Conservation (phyloP, 2,329 filamentous ascomycete species). For the Ascochyta koolunga region DNA sequence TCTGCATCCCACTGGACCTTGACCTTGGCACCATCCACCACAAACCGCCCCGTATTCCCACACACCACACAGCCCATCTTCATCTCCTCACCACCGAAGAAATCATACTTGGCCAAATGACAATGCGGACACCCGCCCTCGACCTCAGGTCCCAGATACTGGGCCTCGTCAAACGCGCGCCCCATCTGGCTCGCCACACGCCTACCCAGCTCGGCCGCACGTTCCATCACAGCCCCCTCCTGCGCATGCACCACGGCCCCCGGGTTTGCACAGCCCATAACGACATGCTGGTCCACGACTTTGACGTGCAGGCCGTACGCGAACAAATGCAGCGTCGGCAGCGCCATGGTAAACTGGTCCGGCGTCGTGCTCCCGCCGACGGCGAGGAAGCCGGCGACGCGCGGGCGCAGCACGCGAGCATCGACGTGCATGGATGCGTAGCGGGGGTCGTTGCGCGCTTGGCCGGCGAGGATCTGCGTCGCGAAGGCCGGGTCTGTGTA, state of each 20-base stretch:
- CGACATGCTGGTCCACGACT: constrained; percentile 13
- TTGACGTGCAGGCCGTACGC: constrained; percentile 10
- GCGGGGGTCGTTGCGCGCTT: background rate
- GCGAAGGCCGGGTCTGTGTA: constrained; percentile 15
- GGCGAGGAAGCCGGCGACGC: constrained; percentile 5
- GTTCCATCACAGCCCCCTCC: background rate
- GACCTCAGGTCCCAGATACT: constrained; percentile 4
- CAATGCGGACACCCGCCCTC: constrained; percentile 16
- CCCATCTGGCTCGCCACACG: constrained; percentile 14
- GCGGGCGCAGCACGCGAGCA: constrained; percentile 6
- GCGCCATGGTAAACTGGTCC: constrained; percentile 17
- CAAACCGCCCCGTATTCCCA: constrained; percentile 14
- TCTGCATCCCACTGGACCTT: constrained; percentile 10
- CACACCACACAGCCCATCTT: constrained; percentile 16
- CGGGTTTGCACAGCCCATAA: constrained; percentile 10
- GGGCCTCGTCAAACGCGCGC: constrained; percentile 11
- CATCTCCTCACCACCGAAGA: constrained; percentile 11
- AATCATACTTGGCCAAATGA: constrained; percentile 14
- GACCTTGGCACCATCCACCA: background rate
- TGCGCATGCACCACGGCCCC: constrained; percentile 5
- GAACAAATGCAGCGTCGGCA: constrained; percentile 16
- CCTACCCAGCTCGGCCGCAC: constrained; percentile 2
- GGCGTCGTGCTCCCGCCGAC: constrained; percentile 13
- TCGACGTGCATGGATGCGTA: constrained; percentile 3
- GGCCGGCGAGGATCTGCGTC: background rate